Base-by-base conservation (phyloP, 768 basidiomycete species). In the Steccherinum ochraceum region DNA sequence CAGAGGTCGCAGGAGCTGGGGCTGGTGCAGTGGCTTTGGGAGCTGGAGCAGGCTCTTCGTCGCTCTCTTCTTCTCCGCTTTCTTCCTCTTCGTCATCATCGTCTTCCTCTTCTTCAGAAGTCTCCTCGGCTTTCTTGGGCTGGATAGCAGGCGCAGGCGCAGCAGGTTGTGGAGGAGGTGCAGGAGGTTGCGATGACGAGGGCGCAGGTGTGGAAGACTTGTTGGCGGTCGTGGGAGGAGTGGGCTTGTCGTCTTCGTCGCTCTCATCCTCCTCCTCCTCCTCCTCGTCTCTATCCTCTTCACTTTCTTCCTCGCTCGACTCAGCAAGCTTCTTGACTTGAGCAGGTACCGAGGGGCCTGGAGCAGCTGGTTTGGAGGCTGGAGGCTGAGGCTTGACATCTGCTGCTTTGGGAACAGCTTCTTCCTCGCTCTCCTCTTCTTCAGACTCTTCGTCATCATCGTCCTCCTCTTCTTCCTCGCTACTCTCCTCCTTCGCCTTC, bases 41-140 rank as follows among this genome's bases (percentile, higher is more conserved):
- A 35, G 30, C 16, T 11, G 45, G 45, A 7, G 23, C 45, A 13
- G 46, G 41, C 10, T 40, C 41, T 7, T 44, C 27, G 11, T 12
- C 11, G 41, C 45, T 48, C 40, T 56, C 60, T 43, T 61, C 64
- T 44, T 66, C 63, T 18, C 65, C 67, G 5, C 66, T 62, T 16
- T 63, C 66, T 19, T 65, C 66, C 20, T 55, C 59, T 18, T 64
- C 63, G 7, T 64, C 67, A 42, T 65, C 52, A 41, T 11, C 11
- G 7, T 43, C 41, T 5, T 43, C 41, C 41, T 67, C 64, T 41
- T 50, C 45, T 41, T 25, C 46, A 3, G 26, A 46, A 20, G 19
- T 44, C 43, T 58, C 58, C 30, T 35, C n/a, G n/a, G n/a, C n/a
- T n/a, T n/a, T n/a, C n/a, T n/a, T n/a, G n/a, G n/a, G 30, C 30